These are phyloP conservation scores for Paramecium caudatum DNA, from an alignment of 73 alveolate genomes.

Conservation along the genomic window DNA sequence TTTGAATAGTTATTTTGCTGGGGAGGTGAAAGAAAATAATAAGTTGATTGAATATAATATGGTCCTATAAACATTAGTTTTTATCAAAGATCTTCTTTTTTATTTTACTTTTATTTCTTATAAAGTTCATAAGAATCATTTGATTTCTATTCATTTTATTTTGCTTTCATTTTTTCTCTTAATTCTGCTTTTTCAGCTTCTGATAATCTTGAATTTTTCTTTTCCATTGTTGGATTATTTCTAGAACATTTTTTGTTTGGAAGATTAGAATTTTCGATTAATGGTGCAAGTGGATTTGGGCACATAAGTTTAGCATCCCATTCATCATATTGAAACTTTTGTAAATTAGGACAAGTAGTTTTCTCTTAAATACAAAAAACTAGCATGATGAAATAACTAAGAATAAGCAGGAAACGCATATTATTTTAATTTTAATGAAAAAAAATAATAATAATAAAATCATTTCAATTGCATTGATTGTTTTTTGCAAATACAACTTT, in stretches of 20 bases:
- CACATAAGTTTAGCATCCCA: conserved; percentile 52
- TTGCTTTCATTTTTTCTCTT: neutral
- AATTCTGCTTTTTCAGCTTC: neutral
- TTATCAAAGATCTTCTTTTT: no score
- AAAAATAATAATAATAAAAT: neutral
- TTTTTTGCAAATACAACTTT: neutral
- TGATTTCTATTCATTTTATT: no score
- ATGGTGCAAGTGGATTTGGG: conserved; percentile 33
- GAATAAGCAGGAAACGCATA: neutral
- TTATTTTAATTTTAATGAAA: no score
- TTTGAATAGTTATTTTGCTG: neutral
- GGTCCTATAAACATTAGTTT: no score
- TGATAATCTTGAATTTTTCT: neutral
- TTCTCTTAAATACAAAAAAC: neutral
- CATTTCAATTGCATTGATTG: conserved; percentile 21
- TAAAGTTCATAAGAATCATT: no score
- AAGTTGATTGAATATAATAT: neutral
- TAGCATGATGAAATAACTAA: neutral
- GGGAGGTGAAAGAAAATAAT: neutral
- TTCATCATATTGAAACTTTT: neutral
- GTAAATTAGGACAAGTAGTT: neutral
- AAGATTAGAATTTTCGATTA: neutral
- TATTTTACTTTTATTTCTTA: no score
- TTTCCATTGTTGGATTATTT: neutral
- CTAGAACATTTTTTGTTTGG: neutral